Conservation (phyloP, 2,329 filamentous ascomycete species). For the Penicillium sp. region DNA sequence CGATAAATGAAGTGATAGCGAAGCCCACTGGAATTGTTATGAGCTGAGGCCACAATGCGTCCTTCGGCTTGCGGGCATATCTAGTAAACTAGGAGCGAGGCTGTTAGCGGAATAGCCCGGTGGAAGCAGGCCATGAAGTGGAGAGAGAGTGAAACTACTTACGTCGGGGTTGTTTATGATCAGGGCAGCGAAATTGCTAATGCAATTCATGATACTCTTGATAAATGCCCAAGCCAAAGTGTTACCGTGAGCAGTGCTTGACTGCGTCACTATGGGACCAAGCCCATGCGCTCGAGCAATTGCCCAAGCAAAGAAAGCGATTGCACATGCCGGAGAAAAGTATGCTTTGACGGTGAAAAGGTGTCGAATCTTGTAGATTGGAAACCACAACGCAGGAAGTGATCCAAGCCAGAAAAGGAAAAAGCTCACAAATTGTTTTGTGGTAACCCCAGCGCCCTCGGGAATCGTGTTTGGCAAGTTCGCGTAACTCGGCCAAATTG, state of each 20-base stretch:
- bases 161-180: constrained; percentile 24
- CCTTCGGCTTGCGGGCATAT: constrained; percentile 14
- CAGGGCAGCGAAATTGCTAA: constrained; percentile 20
- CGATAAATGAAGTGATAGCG: constrained; percentile 16
- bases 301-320: constrained; percentile 61
- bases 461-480: constrained; percentile 52
- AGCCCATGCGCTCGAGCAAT: constrained; percentile 60
- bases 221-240: constrained; percentile 50
- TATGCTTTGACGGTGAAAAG: constrained; percentile 36
- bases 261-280: constrained; percentile 50
- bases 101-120: no score
- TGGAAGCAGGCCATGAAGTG: no score
- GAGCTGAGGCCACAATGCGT: constrained; percentile 14
- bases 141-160: no score
- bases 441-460: constrained; percentile 44
- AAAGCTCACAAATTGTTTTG: constrained; percentile 44
- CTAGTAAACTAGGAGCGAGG: no score
- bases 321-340: constrained; percentile 47
- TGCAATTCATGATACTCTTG: constrained; percentile 18
- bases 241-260: constrained; percentile 48
- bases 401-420: constrained; percentile 45
- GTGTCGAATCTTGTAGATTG: constrained; percentile 36
- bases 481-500: constrained; percentile 48
- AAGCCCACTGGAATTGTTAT: constrained; percentile 17
- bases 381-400: constrained; percentile 42